Conservation (phyloP, 225 moss, liverwort and hornwort genomes). For the Polytrichum formosum region DNA sequence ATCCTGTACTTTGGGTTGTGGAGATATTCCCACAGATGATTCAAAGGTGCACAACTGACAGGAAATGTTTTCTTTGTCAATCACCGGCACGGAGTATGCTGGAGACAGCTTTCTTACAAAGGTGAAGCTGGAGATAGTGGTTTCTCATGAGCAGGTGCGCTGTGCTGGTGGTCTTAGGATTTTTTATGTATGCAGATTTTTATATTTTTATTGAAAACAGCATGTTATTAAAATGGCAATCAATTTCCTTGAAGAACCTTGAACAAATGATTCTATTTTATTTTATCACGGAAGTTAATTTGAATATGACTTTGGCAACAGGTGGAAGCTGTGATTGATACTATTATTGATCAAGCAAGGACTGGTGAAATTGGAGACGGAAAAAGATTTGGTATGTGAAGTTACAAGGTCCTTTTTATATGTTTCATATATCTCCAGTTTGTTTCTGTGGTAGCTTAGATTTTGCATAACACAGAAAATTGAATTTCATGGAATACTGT, state of each 20-base stretch:
- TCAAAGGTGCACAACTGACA: too few species aligned
- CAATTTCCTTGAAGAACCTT: too few species aligned
- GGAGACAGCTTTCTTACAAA: slow-evolving; percentile 54
- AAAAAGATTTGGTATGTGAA: slow-evolving; percentile 67
- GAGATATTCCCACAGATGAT: too few species aligned
- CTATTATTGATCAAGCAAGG: slow-evolving; percentile 69
- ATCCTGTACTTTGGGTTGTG: too few species aligned
- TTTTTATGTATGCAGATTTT: too few species aligned
- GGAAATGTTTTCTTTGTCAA: slow-evolving; percentile 1
- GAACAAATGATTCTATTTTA: too few species aligned
- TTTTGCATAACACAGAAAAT: too few species aligned
- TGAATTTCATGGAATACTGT: too few species aligned
- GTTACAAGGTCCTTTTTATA: slow-evolving; percentile 2
- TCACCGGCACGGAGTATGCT: slow-evolving; percentile 52
- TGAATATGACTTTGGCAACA: slow-evolving; percentile 14
- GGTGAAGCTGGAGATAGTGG: slow-evolving; percentile 65
- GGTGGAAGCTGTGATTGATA: slow-evolving; percentile 81
- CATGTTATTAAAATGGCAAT: too few species aligned
- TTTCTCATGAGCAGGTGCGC: slow-evolving; percentile 52
- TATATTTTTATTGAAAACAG: too few species aligned
- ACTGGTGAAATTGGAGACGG: slow-evolving; percentile 98
- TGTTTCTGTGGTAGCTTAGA: too few species aligned
- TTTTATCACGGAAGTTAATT: not conserved
- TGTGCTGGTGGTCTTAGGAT: too few species aligned
- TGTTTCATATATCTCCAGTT: not conserved